Evolutionary conservation across 202 grass and related monocot genomes (phyloP).

Genomic region (Elaeis oleifera): DNA sequence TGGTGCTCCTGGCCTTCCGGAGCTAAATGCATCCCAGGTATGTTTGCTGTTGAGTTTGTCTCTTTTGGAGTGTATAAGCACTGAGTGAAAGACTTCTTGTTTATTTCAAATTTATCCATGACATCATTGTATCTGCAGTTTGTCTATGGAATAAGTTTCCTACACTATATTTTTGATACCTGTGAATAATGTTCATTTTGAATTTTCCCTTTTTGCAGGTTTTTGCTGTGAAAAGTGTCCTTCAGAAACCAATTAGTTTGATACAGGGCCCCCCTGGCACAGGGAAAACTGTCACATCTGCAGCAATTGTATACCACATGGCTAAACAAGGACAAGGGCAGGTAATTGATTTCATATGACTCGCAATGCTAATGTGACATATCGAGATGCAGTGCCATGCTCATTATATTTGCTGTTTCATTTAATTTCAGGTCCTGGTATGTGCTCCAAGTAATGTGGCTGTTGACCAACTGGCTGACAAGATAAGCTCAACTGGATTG

Average conservation of each 20-base stretch:
- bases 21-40: constrained; percentile 99
- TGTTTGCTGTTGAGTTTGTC: not conserved
- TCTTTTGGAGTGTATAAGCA: not conserved
- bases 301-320: constrained; percentile 99
- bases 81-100: too few relatives aligned
- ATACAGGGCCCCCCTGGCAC: constrained; percentile 99
- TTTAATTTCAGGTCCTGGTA: constrained; percentile 66
- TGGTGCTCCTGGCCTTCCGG: constrained; percentile 94
- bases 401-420: too few relatives aligned
- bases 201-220: constrained; percentile 41
- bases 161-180: too few relatives aligned
- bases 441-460: constrained; percentile 98
- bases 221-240: constrained; percentile 96
- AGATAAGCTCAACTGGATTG: constrained; percentile 89
- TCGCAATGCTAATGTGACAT: not conserved
- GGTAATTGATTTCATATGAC: constrained; percentile 33
- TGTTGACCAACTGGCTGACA: constrained; percentile 96
- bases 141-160: too few relatives aligned
- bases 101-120: too few relatives aligned
- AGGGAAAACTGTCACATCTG: constrained; percentile 98
- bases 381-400: too few relatives aligned
- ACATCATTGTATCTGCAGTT: too few relatives aligned
- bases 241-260: constrained; percentile 96
- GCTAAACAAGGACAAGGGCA: constrained; percentile 99
- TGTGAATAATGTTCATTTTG: constrained; percentile 13